A percentile compares a stretch with the other conserved stretches of the same genome.
phyloP scores from a whole-genome alignment of 257 asterid species.

The Ajuga chamaepitys region DNA sequence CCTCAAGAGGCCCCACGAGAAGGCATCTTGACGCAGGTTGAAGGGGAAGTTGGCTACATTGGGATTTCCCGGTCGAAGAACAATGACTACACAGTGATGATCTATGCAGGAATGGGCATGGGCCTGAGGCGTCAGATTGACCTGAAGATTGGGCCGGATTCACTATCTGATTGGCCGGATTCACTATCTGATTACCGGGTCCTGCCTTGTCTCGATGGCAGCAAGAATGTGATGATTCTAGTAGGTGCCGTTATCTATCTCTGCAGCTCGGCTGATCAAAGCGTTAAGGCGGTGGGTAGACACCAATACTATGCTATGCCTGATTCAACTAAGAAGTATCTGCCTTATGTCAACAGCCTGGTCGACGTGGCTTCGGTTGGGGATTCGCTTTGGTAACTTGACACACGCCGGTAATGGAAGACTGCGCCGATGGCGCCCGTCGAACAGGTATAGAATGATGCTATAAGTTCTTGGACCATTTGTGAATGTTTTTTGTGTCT shows the following conservation, averaged over 20 bases:
- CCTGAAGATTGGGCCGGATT: conserved; percentile 2
- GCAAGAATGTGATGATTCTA: conserved; percentile 29
- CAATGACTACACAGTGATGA: conserved; percentile 11
- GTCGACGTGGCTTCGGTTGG: conserved; percentile 16
- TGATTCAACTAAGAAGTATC: neutral
- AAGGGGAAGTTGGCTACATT: conserved; percentile 39
- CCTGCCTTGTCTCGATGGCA: conserved; percentile 25
- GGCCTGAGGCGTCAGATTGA: conserved; percentile 11
- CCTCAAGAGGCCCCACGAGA: neutral
- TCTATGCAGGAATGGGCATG: conserved; percentile 30
- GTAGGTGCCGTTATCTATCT: conserved; percentile 4
- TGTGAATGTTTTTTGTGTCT: no score
- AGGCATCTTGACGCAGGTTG: conserved; percentile 29
- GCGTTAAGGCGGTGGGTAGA: neutral
- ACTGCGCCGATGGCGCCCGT: no score
- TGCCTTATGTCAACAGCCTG: conserved; percentile 44
- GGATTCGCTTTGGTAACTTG: neutral
- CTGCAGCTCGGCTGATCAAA: conserved; percentile 14
- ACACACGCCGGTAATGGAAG: no score
- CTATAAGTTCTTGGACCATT: neutral
- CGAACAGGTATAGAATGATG: no score
- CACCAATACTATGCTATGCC: no score
- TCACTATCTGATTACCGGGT: neutral
- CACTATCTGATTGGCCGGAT: no score
- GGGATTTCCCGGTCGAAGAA: neutral